Evolutionary conservation across 495 filamentous ascomycete species (phyloP), one percentile per base, ranked within the genome.

Genomic region (Penicillium coffeae): DNA sequence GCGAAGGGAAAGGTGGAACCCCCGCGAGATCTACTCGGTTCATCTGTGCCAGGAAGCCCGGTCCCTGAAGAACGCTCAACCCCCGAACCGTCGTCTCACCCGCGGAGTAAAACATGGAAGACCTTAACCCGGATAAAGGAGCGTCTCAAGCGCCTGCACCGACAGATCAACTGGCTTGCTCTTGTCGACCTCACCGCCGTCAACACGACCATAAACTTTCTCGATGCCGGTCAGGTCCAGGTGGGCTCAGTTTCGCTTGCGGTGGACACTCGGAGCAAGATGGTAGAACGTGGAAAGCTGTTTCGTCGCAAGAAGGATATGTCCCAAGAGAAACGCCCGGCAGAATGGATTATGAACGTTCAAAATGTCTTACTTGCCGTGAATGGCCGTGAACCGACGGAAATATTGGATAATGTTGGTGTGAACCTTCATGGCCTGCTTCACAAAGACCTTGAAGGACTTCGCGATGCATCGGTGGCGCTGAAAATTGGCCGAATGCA

Each of bases 381-480:
- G 2, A 84, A 95, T 40, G 90, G 90, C 18, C 77, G 80, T 32
- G 90, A 96, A 13, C 82, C 90, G 1, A 79, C 85, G n/a, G 92
- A 99, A 65, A 64, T 99, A 2, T 64, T 99, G 62, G 94, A 99
- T 63, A 85, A 88, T 57, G 84, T 87, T 42, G 88, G 84, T 12
- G 71, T 96, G 42, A 96, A 95, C 51, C 77, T 96, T 39, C 91
- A 97, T 65, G 93, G 93, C 13, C 80, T 94, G 45, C 76, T 99
- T n/a, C 91, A 92, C 67, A 87, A 88, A 51, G 82, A 89, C 30
- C 69, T 89, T 9, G 89, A 95, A 36, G 92, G 91, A 10, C 82
- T 99, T 3, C 80, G 89, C 34, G 93, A 97, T 72, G 84, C 89
- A 1, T 89, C 91, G 2, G 83, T 99, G 54, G 85, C 89, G 1